A percentile compares a stretch with the other conserved stretches of the same genome.
Evolutionary conservation across 345 rosid genomes (phyloP).

Genomic region (Citrus trifoliata): DNA sequence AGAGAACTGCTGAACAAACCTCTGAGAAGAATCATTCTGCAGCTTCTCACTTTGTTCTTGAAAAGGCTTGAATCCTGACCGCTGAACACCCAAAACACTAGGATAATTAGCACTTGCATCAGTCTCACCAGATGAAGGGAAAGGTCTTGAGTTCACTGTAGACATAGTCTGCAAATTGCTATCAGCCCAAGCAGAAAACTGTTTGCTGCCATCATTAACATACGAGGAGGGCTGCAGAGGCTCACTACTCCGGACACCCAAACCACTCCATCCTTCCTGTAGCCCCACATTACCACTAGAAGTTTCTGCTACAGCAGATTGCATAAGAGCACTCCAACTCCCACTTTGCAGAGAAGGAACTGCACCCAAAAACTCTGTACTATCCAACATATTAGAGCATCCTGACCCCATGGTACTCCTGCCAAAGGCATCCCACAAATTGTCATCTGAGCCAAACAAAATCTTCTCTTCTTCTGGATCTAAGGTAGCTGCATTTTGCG

Average conservation of each 20-base stretch:
- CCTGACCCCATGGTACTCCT: constrained; percentile 40
- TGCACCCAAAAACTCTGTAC: constrained; percentile 42
- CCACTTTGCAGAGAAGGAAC: constrained; percentile 84
- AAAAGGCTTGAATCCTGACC: constrained; percentile 27
- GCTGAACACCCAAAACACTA: constrained; percentile 26
- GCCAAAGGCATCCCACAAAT: constrained; percentile 79
- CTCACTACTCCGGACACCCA: constrained; percentile 28
- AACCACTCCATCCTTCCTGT: constrained; percentile 63
- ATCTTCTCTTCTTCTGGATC: constrained; percentile 93
- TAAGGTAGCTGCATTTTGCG: constrained; percentile 59
- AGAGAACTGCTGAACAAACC: constrained; percentile 30
- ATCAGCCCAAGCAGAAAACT: constrained; percentile 35
- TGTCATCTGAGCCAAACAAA: constrained; percentile 87
- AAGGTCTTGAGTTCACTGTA: constrained; percentile 21
- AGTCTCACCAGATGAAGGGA: constrained; percentile 22
- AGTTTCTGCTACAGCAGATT: constrained; percentile 94
- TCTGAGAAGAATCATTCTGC: constrained; percentile 39
- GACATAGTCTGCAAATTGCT: constrained; percentile 29
- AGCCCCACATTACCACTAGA: constrained; percentile 48
- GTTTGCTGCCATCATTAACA: constrained; percentile 31
- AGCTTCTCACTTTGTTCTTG: constrained; percentile 38
- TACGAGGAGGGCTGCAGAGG: constrained; percentile 20
- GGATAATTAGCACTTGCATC: constrained; percentile 19
- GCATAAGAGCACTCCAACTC: constrained; percentile 99
- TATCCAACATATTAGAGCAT: constrained; percentile 42